Evolutionary conservation across 2,329 filamentous ascomycete genomes (phyloP), one percentile per base, ranked within the genome.

Genomic region (Colletotrichum phormii): DNA sequence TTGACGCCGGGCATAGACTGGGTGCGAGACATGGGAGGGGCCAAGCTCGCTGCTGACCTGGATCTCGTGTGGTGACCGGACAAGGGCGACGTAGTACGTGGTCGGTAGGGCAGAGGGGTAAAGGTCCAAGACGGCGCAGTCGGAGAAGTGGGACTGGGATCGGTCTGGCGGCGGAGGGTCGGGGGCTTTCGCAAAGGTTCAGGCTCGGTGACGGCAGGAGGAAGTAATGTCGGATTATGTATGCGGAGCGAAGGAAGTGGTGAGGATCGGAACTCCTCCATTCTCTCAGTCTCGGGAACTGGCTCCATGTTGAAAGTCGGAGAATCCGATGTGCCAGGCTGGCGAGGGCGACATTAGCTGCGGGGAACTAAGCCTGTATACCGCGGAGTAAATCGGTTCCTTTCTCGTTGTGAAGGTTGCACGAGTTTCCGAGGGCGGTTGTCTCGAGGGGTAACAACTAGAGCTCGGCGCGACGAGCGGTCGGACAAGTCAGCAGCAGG

Each of bases 241-340:
- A 89, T 81, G 72, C 88, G 87, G 57, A 90, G 81, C 35, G 84
- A 85, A 51, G 89, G 88, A 49, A 90, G 82, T 75, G 89, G 89
- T 64, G 89, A 87, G 67, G 89, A 82, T 74, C 86, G 88, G 79
- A 92, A 92, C 80, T 89, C 89, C 85, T 92, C 90, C 87, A 92
- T 90, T 75, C 89, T 86, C 84, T 92, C 89, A 62, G 90, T 91
- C 84, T 92, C 90, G 76, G 90, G 90, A 78, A 92, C 90, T 71
- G 90, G 89, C 82, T 92, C 90, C 90, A 92, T 92, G 77, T 77
- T 81, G 80, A 74, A 42, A 35, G 29, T 75, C 67, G 67, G 67
- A 58, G 51, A 35, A 22, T 58, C 71, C 71, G 67, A 63, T 37
- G 49, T 72, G 71, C 71, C 67, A 73, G 67, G 67, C 42, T 22